Percentiles rank a stretch among this genome's conserved stretches.
phyloP scores from a whole-genome alignment of 805 yeast genomes.

The Saccharomyces paradoxus region DNA sequence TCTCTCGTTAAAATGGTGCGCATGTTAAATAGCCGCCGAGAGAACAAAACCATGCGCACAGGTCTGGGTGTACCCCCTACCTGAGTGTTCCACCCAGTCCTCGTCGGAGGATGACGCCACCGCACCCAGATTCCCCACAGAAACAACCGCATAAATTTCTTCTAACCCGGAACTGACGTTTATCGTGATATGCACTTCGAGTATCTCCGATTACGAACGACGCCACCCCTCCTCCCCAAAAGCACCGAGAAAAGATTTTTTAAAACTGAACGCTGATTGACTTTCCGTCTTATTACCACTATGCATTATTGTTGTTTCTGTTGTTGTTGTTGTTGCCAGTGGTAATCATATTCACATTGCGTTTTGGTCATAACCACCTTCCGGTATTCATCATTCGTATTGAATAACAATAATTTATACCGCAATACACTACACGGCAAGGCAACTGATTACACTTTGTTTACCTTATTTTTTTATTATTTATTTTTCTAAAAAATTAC shows the following conservation, averaged over 20 bases:
- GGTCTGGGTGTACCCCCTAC: neutral
- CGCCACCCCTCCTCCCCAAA: neutral
- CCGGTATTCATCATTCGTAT: neutral
- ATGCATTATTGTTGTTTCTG: neutral
- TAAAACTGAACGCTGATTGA: neutral
- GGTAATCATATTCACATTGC: neutral
- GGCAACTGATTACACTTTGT: neutral
- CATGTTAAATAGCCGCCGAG: neutral
- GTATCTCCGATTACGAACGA: neutral
- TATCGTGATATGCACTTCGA: neutral
- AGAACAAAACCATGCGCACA: neutral
- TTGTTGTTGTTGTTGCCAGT: neutral
- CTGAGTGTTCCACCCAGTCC: neutral
- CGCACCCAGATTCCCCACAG: neutral
- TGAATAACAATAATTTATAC: neutral
- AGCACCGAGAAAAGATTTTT: neutral
- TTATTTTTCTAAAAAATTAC: neutral
- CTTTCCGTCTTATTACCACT: neutral
- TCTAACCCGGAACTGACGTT: neutral
- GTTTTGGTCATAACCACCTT: neutral
- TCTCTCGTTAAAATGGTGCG: neutral
- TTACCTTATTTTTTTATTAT: neutral
- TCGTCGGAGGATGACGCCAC: neutral
- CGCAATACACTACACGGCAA: neutral
- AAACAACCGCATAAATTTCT: neutral